Conservation (phyloP, 192 early-diverging fungal genomes). For the Coemansia sp. region DNA sequence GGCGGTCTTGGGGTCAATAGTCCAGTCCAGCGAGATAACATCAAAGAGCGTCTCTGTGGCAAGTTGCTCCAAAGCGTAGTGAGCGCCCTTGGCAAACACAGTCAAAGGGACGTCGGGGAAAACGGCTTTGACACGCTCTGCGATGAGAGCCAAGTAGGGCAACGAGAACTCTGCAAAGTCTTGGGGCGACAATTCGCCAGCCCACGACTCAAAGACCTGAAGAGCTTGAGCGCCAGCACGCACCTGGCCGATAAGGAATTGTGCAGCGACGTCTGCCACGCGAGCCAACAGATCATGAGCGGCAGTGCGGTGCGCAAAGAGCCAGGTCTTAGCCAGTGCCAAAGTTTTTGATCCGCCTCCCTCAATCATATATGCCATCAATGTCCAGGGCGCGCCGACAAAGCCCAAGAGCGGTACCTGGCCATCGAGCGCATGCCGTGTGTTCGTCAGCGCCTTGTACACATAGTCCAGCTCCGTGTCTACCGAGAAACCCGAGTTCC, state of each 20-base stretch:
- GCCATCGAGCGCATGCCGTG: constrained; percentile 78
- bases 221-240: constrained; percentile 96
- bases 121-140: constrained; percentile 67
- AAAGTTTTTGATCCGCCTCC: constrained; percentile 92
- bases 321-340: constrained; percentile 88
- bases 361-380: constrained; percentile 99
- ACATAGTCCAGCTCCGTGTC: constrained; percentile 82
- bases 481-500: constrained; percentile 53
- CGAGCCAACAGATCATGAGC: constrained; percentile 75
- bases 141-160: constrained; percentile 87
- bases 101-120: constrained; percentile 76
- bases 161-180: constrained; percentile 85
- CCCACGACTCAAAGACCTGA: constrained; percentile 98
- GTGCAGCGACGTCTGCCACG: constrained; percentile 81
- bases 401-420: constrained; percentile 94
- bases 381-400: constrained; percentile 96
- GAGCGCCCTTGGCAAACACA: constrained; percentile 90
- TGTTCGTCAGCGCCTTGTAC: constrained; percentile 91
- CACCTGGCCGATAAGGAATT: constrained; percentile 89
- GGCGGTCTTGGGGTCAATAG: constrained; percentile 63
- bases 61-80: constrained; percentile 80
- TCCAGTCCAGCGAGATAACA: constrained; percentile 91
- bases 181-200: constrained; percentile 82
- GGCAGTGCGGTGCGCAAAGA: constrained; percentile 74
- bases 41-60: constrained; percentile 71